Conservation (phyloP, 345 rosid genomes). For the Eucalyptus tenuipes region DNA sequence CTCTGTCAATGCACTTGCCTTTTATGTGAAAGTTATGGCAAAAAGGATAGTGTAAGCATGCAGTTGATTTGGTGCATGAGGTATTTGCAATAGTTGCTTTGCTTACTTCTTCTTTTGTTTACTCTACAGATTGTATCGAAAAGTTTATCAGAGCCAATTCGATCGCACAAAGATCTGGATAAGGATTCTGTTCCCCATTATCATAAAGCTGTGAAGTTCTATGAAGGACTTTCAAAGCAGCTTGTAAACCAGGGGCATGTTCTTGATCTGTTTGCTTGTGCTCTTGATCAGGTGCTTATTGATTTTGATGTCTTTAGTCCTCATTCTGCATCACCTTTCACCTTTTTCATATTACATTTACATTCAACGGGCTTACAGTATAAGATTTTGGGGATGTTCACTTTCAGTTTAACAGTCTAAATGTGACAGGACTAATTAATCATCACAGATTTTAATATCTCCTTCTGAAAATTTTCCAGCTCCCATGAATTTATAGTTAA, state of each 20-base stretch:
- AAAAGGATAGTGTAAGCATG: neutral
- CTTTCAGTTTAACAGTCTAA: neutral
- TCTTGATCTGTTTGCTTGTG: slow-evolving; percentile 91
- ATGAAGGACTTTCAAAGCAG: slow-evolving; percentile 71
- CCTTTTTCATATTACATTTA: neutral
- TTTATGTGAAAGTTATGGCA: neutral
- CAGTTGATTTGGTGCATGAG: neutral
- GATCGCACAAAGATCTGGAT: slow-evolving; percentile 91
- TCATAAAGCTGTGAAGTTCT: slow-evolving; percentile 75
- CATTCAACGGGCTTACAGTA: neutral
- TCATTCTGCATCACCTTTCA: neutral
- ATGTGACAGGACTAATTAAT: neutral
- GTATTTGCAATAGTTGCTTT: neutral
- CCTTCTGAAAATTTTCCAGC: neutral
- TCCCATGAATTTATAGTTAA: neutral
- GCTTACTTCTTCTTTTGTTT: neutral
- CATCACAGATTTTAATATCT: neutral
- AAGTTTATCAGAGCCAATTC: slow-evolving; percentile 83
- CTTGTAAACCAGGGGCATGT: slow-evolving; percentile 98
- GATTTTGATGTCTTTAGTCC: neutral
- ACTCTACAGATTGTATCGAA: slow-evolving; percentile 63
- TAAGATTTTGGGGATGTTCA: neutral
- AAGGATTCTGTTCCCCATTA: slow-evolving; percentile 75
- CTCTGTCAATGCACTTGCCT: neutral
- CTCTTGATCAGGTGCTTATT: slow-evolving; percentile 73